These are phyloP conservation scores for Jacaranda copaia DNA, from an alignment of 257 asterid species.

Conservation along the genomic window DNA sequence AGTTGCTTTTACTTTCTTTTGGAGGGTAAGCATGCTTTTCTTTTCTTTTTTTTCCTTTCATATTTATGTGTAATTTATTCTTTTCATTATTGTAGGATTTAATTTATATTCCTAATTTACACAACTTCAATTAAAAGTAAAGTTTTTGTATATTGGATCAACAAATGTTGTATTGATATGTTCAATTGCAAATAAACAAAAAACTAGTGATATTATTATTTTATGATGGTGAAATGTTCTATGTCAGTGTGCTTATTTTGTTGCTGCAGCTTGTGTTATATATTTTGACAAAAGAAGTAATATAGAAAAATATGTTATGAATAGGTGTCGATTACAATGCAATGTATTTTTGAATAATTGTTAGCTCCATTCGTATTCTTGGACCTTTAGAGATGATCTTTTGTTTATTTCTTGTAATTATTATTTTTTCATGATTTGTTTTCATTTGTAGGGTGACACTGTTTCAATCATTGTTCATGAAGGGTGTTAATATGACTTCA, in stretches of 20 bases:
- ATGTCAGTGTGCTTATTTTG: not conserved
- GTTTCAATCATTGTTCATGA: constrained; percentile 75
- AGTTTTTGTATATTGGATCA: too few relatives aligned
- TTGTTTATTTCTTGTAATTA: too few relatives aligned
- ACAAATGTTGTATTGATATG: not conserved
- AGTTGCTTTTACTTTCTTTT: constrained; percentile 71
- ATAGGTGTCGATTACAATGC: not conserved
- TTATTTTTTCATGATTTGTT: not conserved
- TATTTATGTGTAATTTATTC: not conserved
- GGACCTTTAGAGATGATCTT: not conserved
- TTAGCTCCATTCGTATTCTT: not conserved
- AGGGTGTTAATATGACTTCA: constrained; percentile 80
- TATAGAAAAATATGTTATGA: too few relatives aligned
- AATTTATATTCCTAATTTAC: not conserved
- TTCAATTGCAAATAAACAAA: not conserved
- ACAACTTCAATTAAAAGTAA: not conserved
- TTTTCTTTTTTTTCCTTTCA: not conserved
- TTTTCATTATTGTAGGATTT: not conserved
- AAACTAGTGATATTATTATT: not conserved
- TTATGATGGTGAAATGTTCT: not conserved
- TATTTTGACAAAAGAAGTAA: not conserved
- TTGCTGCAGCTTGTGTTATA: not conserved
- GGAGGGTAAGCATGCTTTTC: constrained; percentile 65
- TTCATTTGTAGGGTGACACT: constrained; percentile 66
- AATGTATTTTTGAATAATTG: not conserved